phyloP scores from a whole-genome alignment of 2,329 filamentous ascomycete species.

The Pseudocercospora musae region DNA sequence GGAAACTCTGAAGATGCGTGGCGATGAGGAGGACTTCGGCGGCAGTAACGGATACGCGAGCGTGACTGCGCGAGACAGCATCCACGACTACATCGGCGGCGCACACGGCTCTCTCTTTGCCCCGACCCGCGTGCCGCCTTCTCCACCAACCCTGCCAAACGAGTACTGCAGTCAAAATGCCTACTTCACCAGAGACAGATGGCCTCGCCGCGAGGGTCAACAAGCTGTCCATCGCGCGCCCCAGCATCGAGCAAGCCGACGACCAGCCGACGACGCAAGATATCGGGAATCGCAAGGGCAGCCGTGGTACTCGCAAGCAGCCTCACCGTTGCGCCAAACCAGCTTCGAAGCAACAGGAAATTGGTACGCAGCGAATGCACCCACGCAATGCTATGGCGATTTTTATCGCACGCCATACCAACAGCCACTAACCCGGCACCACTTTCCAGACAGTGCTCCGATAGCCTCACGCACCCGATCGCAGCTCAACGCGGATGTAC shows the following conservation, averaged over 20 bases:
- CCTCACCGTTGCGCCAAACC: background rate
- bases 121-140: background rate
- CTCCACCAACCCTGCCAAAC: background rate
- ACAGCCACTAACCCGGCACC: background rate
- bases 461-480: background rate
- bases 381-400: background rate
- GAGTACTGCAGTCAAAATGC: background rate
- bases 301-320: background rate
- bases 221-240: background rate
- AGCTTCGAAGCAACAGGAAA: background rate
- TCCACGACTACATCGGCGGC: background rate
- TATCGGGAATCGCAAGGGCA: background rate
- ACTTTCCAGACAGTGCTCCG: background rate
- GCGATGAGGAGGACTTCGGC: background rate
- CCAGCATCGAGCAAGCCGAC: background rate
- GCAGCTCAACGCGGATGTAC: background rate
- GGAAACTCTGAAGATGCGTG: background rate
- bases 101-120: background rate
- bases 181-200: background rate
- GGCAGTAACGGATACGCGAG: background rate
- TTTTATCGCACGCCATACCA: background rate
- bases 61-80: background rate
- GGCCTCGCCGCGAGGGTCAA: background rate
- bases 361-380: background rate
- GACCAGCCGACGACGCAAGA: background rate